Base-by-base conservation (phyloP, 306 rosid species). In the Quercus rubra region DNA sequence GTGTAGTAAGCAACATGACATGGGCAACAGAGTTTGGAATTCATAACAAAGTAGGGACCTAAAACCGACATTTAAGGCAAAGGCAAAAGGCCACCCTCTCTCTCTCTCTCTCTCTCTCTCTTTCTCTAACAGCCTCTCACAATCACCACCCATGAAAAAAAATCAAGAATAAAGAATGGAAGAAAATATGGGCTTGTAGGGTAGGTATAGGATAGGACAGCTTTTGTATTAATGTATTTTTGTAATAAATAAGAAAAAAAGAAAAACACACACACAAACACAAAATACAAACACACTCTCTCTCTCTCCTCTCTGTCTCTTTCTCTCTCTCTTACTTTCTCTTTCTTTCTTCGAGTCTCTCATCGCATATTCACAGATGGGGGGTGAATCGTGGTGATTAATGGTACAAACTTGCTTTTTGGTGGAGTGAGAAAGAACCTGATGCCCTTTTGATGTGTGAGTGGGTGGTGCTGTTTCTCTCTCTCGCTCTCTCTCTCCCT, bases 381-480 rank as follows among this genome's bases (percentile, higher is more conserved):
- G 81, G 64, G 83, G 78, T 80, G 85, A 83, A 83, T 83, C 86
- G 81, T 80, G 87, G 87, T 74, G 78, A 62, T 74, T 76, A 86
- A 51, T 80, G 85, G 85, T 78, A 69, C 84, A 84, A 76, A 57
- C 84, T 73, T 76, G 80, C 88, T 79, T 84, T 87, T 70, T 81
- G 68, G 63, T 77, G 21, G 66, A 70, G 49, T 51, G 80, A 75
- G 78, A 67, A 20, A 83, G 91, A 86, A 88, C 89, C 91, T 79
- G 91, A 88, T 88, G 86, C 89, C 88, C 76, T 73, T 79, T 84
- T 88, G 86, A 88, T 86, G 91, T 70, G 72, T 86, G 78, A 88
- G 86, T 88, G 88, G 89, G 86, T 83, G 91, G 89, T 81, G 80
- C 83, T 81, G 51, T 73, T 78, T 69, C 58, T 58, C 67, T 51